These are phyloP conservation scores for Drechslerella coelobrocha DNA, from an alignment of 2,329 filamentous ascomycete genomes.

Conservation along the genomic window DNA sequence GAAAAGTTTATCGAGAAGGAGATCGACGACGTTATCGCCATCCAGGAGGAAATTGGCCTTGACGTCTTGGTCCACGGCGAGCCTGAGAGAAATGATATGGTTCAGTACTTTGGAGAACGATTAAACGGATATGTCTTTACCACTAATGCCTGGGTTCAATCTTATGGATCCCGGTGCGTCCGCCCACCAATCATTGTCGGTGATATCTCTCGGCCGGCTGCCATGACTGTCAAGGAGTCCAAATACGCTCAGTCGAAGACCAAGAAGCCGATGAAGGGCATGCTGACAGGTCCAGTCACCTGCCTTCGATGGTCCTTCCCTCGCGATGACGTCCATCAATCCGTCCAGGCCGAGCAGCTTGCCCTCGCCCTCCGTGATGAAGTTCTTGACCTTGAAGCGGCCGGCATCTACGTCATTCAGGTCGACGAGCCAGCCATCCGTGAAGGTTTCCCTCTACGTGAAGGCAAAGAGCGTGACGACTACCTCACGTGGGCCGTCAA, in stretches of 20 bases:
- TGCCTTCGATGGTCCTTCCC: constrained; percentile 99
- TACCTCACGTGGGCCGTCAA: constrained; percentile 98
- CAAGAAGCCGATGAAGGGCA: constrained; percentile 99
- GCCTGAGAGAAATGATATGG: constrained; percentile 99
- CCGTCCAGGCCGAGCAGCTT: constrained; percentile 97
- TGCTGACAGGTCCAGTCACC: constrained; percentile 98
- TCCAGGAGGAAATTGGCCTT: constrained; percentile 96
- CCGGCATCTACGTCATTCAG: constrained; percentile 97
- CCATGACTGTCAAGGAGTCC: constrained; percentile 99
- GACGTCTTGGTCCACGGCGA: constrained; percentile 98
- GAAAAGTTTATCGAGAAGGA: constrained; percentile 99
- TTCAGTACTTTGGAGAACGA: constrained; percentile 99
- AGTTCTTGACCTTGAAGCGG: constrained; percentile 96
- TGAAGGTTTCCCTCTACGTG: constrained; percentile 96
- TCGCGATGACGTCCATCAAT: constrained; percentile 99
- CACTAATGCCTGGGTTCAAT: constrained; percentile 98
- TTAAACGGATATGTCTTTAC: constrained; percentile 98
- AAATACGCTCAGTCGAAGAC: constrained; percentile 96
- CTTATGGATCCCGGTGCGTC: constrained; percentile 97
- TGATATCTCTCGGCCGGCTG: constrained; percentile 93
- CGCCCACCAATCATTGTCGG: constrained; percentile 98
- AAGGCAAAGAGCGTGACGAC: constrained; percentile 91
- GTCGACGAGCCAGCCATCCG: constrained; percentile 98
- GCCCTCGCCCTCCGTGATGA: constrained; percentile 97
- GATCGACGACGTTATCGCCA: constrained; percentile 91